Percentiles rank a stretch among this genome's conserved stretches.
phyloP scores from a whole-genome alignment of 2,329 filamentous ascomycete genomes.

The Botrytis pseudocinerea region DNA sequence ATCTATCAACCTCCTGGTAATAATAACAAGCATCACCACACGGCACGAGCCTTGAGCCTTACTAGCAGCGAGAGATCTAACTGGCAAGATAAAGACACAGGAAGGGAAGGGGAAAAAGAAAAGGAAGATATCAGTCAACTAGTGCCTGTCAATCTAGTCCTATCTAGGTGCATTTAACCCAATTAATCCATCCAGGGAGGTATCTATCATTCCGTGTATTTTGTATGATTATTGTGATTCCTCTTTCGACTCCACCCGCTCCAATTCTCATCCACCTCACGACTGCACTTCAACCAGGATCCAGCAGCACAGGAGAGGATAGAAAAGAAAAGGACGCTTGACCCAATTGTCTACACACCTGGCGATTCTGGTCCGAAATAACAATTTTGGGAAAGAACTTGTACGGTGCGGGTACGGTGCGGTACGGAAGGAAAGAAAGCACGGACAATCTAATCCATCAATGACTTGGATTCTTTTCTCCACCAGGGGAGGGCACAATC shows the following conservation, averaged over 20 bases:
- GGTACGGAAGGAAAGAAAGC: background rate
- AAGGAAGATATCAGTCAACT: background rate
- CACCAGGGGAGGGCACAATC: slow-evolving; percentile 4
- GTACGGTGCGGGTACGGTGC: background rate
- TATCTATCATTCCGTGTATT: background rate
- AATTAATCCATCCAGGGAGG: background rate
- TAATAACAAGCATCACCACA: background rate
- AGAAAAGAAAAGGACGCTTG: background rate
- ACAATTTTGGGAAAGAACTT: background rate
- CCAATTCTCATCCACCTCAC: background rate
- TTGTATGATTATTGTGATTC: background rate
- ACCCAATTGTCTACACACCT: background rate
- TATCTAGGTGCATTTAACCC: background rate
- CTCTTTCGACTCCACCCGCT: background rate
- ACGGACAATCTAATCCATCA: slow-evolving; percentile 2
- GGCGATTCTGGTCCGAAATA: background rate
- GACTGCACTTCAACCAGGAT: background rate
- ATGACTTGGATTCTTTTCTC: slow-evolving; percentile 4
- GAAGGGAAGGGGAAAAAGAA: background rate
- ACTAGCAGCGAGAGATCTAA: background rate
- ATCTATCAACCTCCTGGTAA: background rate
- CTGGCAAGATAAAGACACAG: background rate
- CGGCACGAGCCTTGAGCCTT: slow-evolving; percentile 1
- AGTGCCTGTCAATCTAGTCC: background rate
- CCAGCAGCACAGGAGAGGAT: background rate